Conservation (phyloP, 495 filamentous ascomycete genomes). For the Aspergillus bridgeri region DNA sequence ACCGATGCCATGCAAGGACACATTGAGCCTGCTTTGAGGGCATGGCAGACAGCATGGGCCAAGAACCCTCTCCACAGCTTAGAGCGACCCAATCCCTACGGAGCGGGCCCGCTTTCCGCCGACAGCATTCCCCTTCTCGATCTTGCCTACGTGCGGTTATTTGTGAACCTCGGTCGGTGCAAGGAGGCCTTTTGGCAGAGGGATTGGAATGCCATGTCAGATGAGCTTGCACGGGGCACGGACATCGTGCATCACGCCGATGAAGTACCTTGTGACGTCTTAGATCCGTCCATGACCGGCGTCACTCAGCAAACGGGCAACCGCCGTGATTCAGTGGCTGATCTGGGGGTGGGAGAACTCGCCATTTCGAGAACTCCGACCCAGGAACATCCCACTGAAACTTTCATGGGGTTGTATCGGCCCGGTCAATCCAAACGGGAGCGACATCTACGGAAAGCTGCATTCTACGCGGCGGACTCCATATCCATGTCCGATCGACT, state of each 20-base stretch:
- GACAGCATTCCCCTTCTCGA: conserved; percentile 95
- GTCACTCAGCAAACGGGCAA: conserved; percentile 16
- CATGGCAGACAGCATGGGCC: conserved; percentile 94
- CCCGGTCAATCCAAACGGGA: conserved; percentile 62
- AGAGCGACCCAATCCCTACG: conserved; percentile 85
- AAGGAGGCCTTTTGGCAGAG: conserved; percentile 95
- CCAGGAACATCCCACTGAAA: conserved; percentile 36
- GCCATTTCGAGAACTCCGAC: conserved; percentile 43
- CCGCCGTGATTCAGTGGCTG: conserved; percentile 38
- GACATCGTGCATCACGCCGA: conserved; percentile 76
- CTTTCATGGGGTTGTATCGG: conserved; percentile 32
- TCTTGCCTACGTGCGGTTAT: conserved; percentile 88
- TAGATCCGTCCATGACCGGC: conserved; percentile 33
- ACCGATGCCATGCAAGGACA: conserved; percentile 95
- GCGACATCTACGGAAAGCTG: conserved; percentile 86
- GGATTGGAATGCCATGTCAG: conserved; percentile 89
- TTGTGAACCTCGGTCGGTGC: conserved; percentile 84
- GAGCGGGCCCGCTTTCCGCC: conserved; percentile 83
- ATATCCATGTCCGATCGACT: conserved; percentile 85
- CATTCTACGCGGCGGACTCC: conserved; percentile 91
- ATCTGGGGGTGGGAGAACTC: conserved; percentile 40
- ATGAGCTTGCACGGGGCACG: conserved; percentile 77
- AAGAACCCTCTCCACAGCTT: conserved; percentile 82
- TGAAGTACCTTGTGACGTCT: conserved; percentile 27
- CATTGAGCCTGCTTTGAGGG: conserved; percentile 89